phyloP scores from a whole-genome alignment of 345 rosid species.

The Populus ilicifolia region DNA sequence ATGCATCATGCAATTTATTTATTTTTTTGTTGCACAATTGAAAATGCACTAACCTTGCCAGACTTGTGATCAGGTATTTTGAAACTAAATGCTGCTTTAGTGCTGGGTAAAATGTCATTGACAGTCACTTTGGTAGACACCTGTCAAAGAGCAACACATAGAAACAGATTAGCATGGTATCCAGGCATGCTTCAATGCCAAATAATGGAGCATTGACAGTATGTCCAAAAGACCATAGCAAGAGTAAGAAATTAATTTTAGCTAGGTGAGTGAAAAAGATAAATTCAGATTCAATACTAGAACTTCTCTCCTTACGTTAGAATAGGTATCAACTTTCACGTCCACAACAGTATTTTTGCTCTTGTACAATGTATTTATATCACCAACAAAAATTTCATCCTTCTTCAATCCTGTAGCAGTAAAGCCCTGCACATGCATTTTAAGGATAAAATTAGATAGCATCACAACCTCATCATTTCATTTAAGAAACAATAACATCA shows the following conservation, averaged over 20 bases:
- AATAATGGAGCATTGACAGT: background rate
- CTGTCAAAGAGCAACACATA: conserved; percentile 23
- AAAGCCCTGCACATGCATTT: conserved; percentile 46
- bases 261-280: background rate
- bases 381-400: conserved; percentile 60
- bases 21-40: background rate
- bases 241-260: background rate
- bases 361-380: conserved; percentile 60
- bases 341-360: conserved; percentile 62
- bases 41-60: conserved; percentile 71
- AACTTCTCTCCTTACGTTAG: conserved; percentile 48
- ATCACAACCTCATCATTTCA: conserved; percentile 1
- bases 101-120: conserved; percentile 50
- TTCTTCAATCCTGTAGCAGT: conserved; percentile 70
- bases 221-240: background rate
- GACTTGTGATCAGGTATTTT: conserved; percentile 81
- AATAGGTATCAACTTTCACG: conserved; percentile 65
- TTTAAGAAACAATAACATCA: conserved; percentile 2
- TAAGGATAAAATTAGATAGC: background rate
- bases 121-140: conserved; percentile 67
- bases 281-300: background rate
- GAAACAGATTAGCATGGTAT: conserved; percentile 2
- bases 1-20: background rate
- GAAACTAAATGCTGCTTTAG: conserved; percentile 63
- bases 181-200: background rate